Evolutionary conservation across 805 yeast genomes (phyloP), one percentile per base, ranked within the genome.

Genomic region (Debaryomyces maramus): DNA sequence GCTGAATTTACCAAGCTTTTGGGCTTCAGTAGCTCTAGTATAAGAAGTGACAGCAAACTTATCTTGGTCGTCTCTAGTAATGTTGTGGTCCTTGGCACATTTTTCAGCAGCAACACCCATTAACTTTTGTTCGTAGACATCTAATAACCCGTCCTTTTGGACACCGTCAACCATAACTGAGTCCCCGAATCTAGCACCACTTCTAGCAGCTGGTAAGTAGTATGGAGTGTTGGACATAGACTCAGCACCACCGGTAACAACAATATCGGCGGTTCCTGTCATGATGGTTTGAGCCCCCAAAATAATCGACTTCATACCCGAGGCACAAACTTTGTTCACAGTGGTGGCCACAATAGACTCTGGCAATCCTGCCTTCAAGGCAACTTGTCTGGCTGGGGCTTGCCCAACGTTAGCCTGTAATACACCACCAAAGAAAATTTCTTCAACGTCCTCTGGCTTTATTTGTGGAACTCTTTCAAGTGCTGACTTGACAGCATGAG

Each of bases 81-180:
- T 61, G 14, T 62, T 62, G 69, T 88, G 81, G 60, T 89, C 96
- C 39, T 71, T 72, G 32, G 98, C 98, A 72, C 97, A 89, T 64
- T 89, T 89, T 70, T 93, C 99, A 50, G 96, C 99, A 51, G 93
- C 89, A 43, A 86, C 86, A 62, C 99, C 99, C 99, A 93, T 93
- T 48, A 95, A 86, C 51, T 74, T 66, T 50, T 83, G 80, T 53
- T 84, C 87, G 70, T 89, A 93, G 24, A 93, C 98, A 65, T 93
- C 99, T 61, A 80, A 75, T 53, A 93, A 74, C 55, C 99, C 99
- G 67, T 93, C 99, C 60, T 83, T 83, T 64, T 84, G 86, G 45
- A 93, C 68, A 58, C 97, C 98, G 61, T 93, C 99, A 34, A 90
- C 81, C 47, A 91, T 53, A 16, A 73, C 52, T 38, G 81, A 67